phyloP scores from a whole-genome alignment of 805 yeast species.

The Ogataea paraovalis region DNA sequence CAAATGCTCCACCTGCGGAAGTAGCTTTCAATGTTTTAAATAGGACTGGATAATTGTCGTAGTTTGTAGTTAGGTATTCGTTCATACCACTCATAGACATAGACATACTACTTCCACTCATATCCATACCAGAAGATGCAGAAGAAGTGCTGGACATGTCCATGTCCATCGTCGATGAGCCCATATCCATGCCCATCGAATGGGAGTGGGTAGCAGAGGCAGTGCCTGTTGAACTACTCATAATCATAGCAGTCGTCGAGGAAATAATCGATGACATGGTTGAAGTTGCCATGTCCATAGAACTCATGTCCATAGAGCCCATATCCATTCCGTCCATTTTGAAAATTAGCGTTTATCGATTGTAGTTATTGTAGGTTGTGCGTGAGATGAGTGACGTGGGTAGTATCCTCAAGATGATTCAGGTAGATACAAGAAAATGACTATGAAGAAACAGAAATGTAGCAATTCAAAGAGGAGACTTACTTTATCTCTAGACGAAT shows the following conservation, averaged over 20 bases:
- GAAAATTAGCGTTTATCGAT: neutral
- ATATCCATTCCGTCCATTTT: constrained; percentile 4
- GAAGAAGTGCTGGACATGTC: constrained; percentile 13
- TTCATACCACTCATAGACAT: too few species aligned
- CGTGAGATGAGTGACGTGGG: too few species aligned
- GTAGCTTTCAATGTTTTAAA: constrained; percentile 53
- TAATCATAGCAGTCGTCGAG: neutral
- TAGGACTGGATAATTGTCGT: constrained; percentile 55
- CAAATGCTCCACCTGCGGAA: constrained; percentile 62
- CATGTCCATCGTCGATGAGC: constrained; percentile 13
- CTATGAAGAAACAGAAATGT: too few species aligned
- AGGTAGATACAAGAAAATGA: too few species aligned
- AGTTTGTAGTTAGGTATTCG: constrained; percentile 50
- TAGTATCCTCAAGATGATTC: too few species aligned
- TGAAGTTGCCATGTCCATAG: neutral
- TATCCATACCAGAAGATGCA: constrained; percentile 17
- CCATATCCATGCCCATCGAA: constrained; percentile 20
- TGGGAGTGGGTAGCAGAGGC: neutral
- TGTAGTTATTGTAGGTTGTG: neutral
- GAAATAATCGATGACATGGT: neutral
- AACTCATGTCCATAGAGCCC: neutral
- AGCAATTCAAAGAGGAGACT: too few species aligned
- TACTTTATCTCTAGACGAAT: too few species aligned
- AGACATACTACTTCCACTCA: constrained; percentile 21
- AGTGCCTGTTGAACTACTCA: neutral